A percentile compares a stretch with the other conserved stretches of the same genome.
Conservation (phyloP, 257 asterid genomes). For the Orobanche coerulescens region DNA sequence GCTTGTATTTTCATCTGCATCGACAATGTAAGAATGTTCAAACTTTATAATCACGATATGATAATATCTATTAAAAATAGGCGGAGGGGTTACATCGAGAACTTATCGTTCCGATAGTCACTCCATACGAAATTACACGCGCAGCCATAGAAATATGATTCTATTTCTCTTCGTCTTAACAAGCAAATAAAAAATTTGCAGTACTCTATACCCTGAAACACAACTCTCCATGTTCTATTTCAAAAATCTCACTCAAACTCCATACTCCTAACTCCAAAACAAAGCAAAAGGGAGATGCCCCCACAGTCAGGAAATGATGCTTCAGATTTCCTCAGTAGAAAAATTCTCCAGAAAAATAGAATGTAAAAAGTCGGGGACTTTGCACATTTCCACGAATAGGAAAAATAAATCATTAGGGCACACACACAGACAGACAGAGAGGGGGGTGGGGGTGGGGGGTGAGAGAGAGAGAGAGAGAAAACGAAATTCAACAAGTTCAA, state of each 20-base stretch:
- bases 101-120: background rate
- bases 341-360: background rate
- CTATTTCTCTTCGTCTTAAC: background rate
- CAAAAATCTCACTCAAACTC: too few relatives aligned
- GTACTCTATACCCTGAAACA: background rate
- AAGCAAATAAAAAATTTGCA: background rate
- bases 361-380: background rate
- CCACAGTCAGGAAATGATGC: too few relatives aligned
- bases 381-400: background rate
- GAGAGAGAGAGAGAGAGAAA: background rate
- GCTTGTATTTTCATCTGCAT: slow-evolving; percentile 26
- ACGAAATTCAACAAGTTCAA: background rate
- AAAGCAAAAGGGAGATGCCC: too few relatives aligned
- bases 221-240: too few relatives aligned
- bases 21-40: slow-evolving; percentile 18
- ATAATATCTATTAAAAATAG: background rate
- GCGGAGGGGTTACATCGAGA: slow-evolving; percentile 5
- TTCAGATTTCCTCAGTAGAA: background rate
- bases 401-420: background rate
- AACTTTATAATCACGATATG: slow-evolving; percentile 12
- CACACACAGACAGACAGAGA: background rate
- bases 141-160: background rate
- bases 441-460: too few relatives aligned
- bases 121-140: background rate
- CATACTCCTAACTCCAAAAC: too few relatives aligned